Conservation (phyloP, 2,329 filamentous ascomycete species). For the Xenoacremonium recifei region DNA sequence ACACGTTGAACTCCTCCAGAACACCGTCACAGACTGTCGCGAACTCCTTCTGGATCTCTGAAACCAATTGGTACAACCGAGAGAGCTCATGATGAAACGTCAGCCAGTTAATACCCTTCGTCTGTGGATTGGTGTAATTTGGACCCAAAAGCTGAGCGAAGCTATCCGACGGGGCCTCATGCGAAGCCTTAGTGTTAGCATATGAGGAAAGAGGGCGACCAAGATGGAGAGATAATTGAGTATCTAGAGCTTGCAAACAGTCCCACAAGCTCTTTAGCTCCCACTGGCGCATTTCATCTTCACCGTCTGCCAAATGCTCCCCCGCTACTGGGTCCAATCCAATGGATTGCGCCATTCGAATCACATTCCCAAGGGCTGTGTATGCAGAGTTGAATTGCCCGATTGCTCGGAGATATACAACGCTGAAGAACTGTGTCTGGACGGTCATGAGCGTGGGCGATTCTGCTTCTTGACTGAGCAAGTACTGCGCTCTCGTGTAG, state of each 20-base stretch:
- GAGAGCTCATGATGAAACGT: slow-evolving; percentile 18
- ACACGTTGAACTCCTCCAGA: slow-evolving; percentile 11
- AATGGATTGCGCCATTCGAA: slow-evolving; percentile 16
- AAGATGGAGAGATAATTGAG: slow-evolving; percentile 15
- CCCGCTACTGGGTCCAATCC: slow-evolving; percentile 11
- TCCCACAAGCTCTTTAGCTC: slow-evolving; percentile 13
- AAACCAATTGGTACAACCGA: slow-evolving; percentile 12
- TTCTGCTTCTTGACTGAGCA: slow-evolving; percentile 41
- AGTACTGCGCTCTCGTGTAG: slow-evolving; percentile 44
- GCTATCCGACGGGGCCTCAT: slow-evolving; percentile 4
- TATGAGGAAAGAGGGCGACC: slow-evolving; percentile 14
- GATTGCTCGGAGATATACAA: slow-evolving; percentile 37
- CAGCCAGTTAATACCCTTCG: slow-evolving; percentile 19
- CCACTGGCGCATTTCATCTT: not conserved
- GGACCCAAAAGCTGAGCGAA: slow-evolving; percentile 13
- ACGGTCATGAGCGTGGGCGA: slow-evolving; percentile 42
- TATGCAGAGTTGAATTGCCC: slow-evolving; percentile 18
- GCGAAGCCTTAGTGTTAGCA: not conserved
- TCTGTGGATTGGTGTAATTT: slow-evolving; percentile 11
- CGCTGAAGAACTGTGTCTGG: slow-evolving; percentile 45
- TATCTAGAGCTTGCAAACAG: slow-evolving; percentile 18
- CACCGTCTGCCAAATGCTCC: not conserved
- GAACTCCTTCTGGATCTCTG: slow-evolving; percentile 17
- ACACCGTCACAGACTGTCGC: slow-evolving; percentile 12
- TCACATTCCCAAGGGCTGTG: slow-evolving; percentile 13